Percentiles rank a stretch among this genome's conserved stretches.
Conservation (phyloP, 208 protist species). For the Trichomonas vaginalis region DNA sequence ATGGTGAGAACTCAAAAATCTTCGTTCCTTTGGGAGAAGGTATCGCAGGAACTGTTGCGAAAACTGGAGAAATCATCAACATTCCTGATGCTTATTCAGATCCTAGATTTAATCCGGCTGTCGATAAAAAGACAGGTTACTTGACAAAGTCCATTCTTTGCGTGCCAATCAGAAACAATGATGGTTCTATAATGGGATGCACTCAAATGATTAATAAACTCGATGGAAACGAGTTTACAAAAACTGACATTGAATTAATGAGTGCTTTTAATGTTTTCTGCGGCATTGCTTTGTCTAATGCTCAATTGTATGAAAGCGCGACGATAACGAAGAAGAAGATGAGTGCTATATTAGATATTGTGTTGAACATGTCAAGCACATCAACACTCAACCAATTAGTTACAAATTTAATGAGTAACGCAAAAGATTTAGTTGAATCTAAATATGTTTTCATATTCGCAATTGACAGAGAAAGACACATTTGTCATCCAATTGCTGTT, state of each 20-base stretch:
- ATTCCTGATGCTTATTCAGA: constrained; percentile 46
- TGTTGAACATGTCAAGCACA: neutral
- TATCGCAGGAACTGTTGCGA: constrained; percentile 30
- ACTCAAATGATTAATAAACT: constrained; percentile 15
- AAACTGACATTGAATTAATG: neutral
- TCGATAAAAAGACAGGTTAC: constrained; percentile 43
- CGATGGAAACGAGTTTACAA: neutral
- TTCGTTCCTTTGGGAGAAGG: constrained; percentile 16
- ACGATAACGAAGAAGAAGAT: neutral
- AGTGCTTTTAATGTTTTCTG: constrained; percentile 5
- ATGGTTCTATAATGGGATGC: neutral
- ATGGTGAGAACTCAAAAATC: constrained; percentile 3
- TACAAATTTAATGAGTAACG: neutral
- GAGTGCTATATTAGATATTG: neutral
- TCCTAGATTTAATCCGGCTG: constrained; percentile 36
- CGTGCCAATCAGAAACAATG: constrained; percentile 34
- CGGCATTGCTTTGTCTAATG: neutral
- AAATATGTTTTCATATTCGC: neutral
- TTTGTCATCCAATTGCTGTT: neutral
- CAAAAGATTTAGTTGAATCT: neutral
- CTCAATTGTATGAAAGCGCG: neutral
- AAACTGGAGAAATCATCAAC: constrained; percentile 32
- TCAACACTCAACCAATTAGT: neutral
- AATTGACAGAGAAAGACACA: neutral
- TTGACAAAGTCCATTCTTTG: constrained; percentile 37